Base-by-base conservation (phyloP, 208 protist species). In the Kentomonas sorsogonicus region DNA sequence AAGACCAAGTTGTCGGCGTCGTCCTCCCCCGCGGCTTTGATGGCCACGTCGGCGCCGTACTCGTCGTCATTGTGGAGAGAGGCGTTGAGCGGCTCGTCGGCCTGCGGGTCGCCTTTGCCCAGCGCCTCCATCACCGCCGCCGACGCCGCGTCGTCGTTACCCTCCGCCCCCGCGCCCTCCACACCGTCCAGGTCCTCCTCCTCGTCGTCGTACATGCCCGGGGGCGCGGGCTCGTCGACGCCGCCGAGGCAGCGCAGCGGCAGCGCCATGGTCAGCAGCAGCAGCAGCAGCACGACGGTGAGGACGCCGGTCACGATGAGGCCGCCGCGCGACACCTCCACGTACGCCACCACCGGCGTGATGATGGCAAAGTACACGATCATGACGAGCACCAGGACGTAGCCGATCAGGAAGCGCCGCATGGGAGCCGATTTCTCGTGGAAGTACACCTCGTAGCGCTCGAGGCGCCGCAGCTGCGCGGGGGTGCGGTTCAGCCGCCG, bases 281-380 rank as follows among this genome's bases (percentile, higher is more conserved):
- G 65, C 29, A 71, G 51, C 18, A 60, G 69, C 48, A 83, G 45
- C 6, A 75, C 55, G 10, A 63, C 50, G 22, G 67, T 63, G 15
- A 75, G 30, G 3, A 70, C 63, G 51, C 75, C 75, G 22, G 78
- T 52, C 20, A 60, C 60, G 15, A 78, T 61, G 29, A 61, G 55
- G 3, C 57, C 45, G 9, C 62, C 50, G 41, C 52, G 61, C 27
- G 60, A 50, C 3, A 83, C 45, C 25, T 40, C 2, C 13, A 51
- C 64, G 72, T 82, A 86, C n/a, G n/a, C n/a, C n/a, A n/a, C n/a
- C 6, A 86, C 67, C 3, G 79, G 71, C 4, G 79, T 61, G 61
- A 72, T 71, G 1, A 82, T 62, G 13, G 74, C 71, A 53, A 81
- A 78, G 60, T 83, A 86, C 41, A 86, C 47, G 39, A 82, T 63